Conservation (phyloP, 192 early-diverging fungal species). For the Ramicandelaber brevisporus region DNA sequence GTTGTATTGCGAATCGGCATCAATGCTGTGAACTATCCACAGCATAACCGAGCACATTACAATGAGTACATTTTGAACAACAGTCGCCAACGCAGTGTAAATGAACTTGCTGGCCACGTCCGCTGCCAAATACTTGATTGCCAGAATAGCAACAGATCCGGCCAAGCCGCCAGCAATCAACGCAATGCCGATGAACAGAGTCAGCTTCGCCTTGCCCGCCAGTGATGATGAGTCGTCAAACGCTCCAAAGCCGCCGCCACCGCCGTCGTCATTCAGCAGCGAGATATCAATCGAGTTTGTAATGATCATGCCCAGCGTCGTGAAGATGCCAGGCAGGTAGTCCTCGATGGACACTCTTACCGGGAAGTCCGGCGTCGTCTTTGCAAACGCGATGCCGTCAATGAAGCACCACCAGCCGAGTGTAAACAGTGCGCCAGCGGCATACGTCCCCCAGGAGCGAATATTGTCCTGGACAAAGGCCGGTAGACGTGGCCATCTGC, state of each 20-base stretch:
- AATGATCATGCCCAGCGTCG: conserved; percentile 20
- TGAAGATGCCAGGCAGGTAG: conserved; percentile 18
- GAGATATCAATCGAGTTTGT: conserved; percentile 22
- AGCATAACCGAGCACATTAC: conserved; percentile 12
- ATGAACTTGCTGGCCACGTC: conserved; percentile 11
- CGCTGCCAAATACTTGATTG: conserved; percentile 20
- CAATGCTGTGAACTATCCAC: conserved; percentile 21
- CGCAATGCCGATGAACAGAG: conserved; percentile 22
- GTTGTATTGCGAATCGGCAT: conserved; percentile 3
- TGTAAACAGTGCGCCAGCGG: conserved; percentile 16
- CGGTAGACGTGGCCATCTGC: too few relatives aligned
- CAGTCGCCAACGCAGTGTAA: conserved; percentile 18
- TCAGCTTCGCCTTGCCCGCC: conserved; percentile 19
- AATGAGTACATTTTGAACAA: conserved; percentile 15
- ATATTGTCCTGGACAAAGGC: too few relatives aligned
- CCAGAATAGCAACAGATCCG: conserved; percentile 18
- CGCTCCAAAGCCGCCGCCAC: conserved; percentile 15
- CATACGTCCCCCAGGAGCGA: conserved; percentile 21
- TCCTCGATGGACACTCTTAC: conserved; percentile 18
- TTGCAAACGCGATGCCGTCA: conserved; percentile 17
- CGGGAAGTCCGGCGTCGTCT: conserved; percentile 5
- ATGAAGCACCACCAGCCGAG: conserved; percentile 25
- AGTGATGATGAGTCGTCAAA: conserved; percentile 7
- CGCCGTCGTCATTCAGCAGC: conserved; percentile 17
- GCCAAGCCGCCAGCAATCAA: conserved; percentile 20